Evolutionary conservation across 73 alveolate species (phyloP), one percentile per base, ranked within the genome.

Genomic region (Tetrahymena thermophila): DNA sequence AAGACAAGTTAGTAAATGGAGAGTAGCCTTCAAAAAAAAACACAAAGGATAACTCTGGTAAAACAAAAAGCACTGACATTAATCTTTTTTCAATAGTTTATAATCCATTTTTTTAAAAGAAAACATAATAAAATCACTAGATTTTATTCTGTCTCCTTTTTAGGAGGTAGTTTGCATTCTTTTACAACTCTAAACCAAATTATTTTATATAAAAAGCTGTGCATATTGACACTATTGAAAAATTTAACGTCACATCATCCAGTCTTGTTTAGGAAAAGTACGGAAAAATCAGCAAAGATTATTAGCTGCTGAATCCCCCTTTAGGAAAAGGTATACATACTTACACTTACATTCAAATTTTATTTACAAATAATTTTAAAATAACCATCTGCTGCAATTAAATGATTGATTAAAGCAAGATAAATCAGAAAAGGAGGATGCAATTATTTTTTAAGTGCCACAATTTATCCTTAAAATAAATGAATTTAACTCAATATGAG

Each of bases 281-380:
- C 16, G 97, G 97, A n/a, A 40, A 89, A 58, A 95, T 95, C 38
- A 85, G 95, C 28, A 56, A 95, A 25, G 97, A 95, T 95, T 95
- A 95, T 95, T 95, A 95, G 93, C 84, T 95, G 42, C 31, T 95
- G 93, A 95, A 95, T 56, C 97, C 97, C 21, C 94, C 97, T 8
- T 85, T 95, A 44, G 97, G 97, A 85, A 95, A 95, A 55, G 97
- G 97, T 95, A 95, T 8, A 9, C 9, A 28, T 23, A n/a, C 11
- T 0, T 40, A 7, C 44, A 9, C 9, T 16, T 23, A n/a, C 11
- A 10, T 40, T 40, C 44, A 8, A 40, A 40, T 19, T 31, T 50
- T 50, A 6, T 14, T 50, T 15, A 7, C 83, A 50, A 50, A 50
- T 19, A 50, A 7, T 14, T 50, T 15, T 50, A 50, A 50, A 50